phyloP scores from a whole-genome alignment of 2,329 filamentous ascomycete species.

The Mycosphaerella sp. region DNA sequence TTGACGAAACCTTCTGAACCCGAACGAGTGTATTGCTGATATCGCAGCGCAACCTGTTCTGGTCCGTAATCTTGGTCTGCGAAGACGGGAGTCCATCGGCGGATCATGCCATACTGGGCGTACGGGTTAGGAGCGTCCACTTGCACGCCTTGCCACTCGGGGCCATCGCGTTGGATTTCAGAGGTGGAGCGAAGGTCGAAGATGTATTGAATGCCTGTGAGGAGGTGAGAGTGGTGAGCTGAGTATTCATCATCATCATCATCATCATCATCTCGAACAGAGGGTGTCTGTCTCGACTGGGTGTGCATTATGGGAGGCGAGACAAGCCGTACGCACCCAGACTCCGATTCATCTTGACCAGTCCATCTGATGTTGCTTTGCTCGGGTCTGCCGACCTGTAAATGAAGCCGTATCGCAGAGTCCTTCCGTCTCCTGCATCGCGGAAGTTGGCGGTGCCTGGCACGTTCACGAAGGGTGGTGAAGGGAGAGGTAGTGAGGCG shows the following conservation, averaged over 20 bases:
- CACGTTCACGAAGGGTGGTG: slow-evolving; percentile 38
- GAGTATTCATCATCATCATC: background rate
- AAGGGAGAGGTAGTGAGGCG: slow-evolving; percentile 10
- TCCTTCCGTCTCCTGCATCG: slow-evolving; percentile 48
- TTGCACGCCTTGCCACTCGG: slow-evolving; percentile 31
- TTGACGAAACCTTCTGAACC: slow-evolving; percentile 54
- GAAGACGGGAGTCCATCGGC: slow-evolving; percentile 61
- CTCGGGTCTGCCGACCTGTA: slow-evolving; percentile 66
- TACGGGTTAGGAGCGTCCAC: slow-evolving; percentile 26
- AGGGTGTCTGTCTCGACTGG: no score
- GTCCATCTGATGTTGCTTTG: slow-evolving; percentile 49
- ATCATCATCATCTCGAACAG: no score
- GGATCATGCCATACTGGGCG: slow-evolving; percentile 43
- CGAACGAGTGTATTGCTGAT: slow-evolving; percentile 53
- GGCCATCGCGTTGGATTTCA: slow-evolving; percentile 47
- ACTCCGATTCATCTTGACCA: slow-evolving; percentile 42
- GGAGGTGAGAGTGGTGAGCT: background rate
- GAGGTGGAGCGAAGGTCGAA: slow-evolving; percentile 61
- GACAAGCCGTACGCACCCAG: slow-evolving; percentile 24
- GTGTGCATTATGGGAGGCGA: no score
- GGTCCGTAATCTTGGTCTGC: slow-evolving; percentile 54
- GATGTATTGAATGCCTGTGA: slow-evolving; percentile 55
- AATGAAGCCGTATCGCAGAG: slow-evolving; percentile 48
- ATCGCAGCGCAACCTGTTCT: slow-evolving; percentile 56
- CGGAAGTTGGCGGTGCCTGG: slow-evolving; percentile 62